Evolutionary conservation across 108 stramenopile genomes (phyloP).

Genomic region (Heterococcus sp.): DNA sequence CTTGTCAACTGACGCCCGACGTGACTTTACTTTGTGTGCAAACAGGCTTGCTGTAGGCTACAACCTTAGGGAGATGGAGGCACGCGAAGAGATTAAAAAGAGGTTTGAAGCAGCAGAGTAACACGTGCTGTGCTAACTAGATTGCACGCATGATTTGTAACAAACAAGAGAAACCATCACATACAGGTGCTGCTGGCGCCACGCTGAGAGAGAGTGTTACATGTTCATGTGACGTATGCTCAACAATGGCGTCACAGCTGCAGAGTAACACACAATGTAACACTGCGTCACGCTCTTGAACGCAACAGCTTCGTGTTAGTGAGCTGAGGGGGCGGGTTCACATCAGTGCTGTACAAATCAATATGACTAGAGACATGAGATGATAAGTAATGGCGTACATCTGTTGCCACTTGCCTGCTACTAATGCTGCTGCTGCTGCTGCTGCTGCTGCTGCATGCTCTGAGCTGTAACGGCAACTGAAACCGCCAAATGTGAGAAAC

Average conservation of each 20-base stretch:
- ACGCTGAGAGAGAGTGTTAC: not conserved
- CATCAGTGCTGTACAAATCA: not conserved
- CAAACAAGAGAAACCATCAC: not conserved
- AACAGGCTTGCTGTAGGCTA: constrained; percentile 89
- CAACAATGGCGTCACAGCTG: constrained; percentile 4
- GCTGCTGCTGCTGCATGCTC: not conserved
- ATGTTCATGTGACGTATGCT: constrained; percentile 3
- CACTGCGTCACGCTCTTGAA: not conserved
- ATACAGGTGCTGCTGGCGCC: not conserved
- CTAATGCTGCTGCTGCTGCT: not conserved
- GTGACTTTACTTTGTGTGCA: too few species aligned
- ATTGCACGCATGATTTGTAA: not conserved
- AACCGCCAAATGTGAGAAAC: too few species aligned
- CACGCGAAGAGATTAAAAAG: constrained; percentile 46
- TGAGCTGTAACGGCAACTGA: not conserved
- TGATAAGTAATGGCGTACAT: not conserved
- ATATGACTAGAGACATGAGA: not conserved
- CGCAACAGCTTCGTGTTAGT: not conserved
- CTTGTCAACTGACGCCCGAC: too few species aligned
- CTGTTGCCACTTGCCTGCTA: too few species aligned
- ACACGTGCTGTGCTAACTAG: not conserved
- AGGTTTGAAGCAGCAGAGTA: not conserved
- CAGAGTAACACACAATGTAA: not conserved
- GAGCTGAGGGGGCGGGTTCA: not conserved
- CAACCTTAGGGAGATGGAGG: constrained; percentile 86